These are phyloP conservation scores for Lactifluus volemus DNA, from an alignment of 768 basidiomycete genomes.

Conservation along the genomic window DNA sequence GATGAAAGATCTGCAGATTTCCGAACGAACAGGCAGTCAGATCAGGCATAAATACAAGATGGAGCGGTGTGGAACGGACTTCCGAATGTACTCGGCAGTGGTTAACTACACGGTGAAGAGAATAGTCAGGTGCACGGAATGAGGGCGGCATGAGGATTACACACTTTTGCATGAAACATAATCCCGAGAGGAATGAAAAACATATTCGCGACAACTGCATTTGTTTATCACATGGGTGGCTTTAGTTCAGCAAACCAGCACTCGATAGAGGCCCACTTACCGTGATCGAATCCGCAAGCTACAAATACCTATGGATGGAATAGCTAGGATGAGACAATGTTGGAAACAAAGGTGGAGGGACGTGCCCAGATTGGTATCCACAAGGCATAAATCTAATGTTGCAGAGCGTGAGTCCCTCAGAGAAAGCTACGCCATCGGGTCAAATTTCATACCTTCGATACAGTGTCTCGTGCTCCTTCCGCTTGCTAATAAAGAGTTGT, in stretches of 20 bases:
- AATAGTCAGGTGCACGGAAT: not conserved
- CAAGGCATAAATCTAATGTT: conserved; percentile 42
- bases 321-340: not conserved
- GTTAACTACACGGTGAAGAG: conserved; percentile 33
- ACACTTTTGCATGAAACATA: conserved; percentile 57
- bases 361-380: conserved; percentile 73
- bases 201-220: conserved; percentile 64
- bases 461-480: conserved; percentile 53
- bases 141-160: conserved; percentile 18
- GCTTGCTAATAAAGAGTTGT: conserved; percentile 44
- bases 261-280: conserved; percentile 26
- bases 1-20: conserved; percentile 42
- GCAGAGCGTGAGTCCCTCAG: not conserved
- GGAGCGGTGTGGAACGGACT: conserved; percentile 33
- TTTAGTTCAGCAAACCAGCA: not conserved
- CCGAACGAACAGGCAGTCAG: not conserved
- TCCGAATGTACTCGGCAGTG: conserved; percentile 50
- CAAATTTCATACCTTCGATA: conserved; percentile 45
- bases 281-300: conserved; percentile 62
- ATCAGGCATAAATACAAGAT: not conserved
- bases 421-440: not conserved
- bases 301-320: conserved; percentile 47
- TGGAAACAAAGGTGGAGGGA: not conserved
- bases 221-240: not conserved
- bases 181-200: conserved; percentile 63